phyloP scores from a whole-genome alignment of 2,329 filamentous ascomycete species.

The Gnomoniopsis smithogilvyi region DNA sequence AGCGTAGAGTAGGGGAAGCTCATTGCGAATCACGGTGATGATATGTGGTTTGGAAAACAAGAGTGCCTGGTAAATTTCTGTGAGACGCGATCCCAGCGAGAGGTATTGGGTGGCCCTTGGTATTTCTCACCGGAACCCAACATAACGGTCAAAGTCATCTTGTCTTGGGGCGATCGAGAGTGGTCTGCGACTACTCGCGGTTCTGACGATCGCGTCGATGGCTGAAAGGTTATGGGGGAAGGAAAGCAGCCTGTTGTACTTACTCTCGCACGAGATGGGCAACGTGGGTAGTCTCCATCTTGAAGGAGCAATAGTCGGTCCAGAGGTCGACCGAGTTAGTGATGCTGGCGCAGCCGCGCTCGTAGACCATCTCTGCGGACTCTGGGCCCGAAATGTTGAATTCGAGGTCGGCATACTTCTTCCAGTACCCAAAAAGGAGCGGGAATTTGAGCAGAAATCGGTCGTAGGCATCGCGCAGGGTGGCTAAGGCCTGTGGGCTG shows the following conservation, averaged over 20 bases:
- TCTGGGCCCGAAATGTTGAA: slow-evolving; percentile 97
- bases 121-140: slow-evolving; percentile 65
- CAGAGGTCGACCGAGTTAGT: slow-evolving; percentile 93
- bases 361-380: slow-evolving; percentile 96
- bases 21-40: slow-evolving; percentile 31
- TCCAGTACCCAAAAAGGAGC: slow-evolving; percentile 97
- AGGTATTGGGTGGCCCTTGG: slow-evolving; percentile 52
- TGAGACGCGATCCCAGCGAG: slow-evolving; percentile 61
- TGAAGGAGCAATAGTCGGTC: slow-evolving; percentile 97
- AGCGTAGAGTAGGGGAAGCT: slow-evolving; percentile 33
- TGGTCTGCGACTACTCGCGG: slow-evolving; percentile 38
- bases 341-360: slow-evolving; percentile 90
- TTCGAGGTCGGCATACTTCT: slow-evolving; percentile 97
- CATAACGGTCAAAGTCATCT: slow-evolving; percentile 24
- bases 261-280: slow-evolving; percentile 98
- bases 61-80: slow-evolving; percentile 61
- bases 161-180: slow-evolving; percentile 30
- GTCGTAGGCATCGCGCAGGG: slow-evolving; percentile 85
- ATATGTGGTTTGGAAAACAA: slow-evolving; percentile 34
- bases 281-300: slow-evolving; percentile 95
- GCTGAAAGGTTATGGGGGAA: slow-evolving; percentile 53
- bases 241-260: slow-evolving; percentile 70
- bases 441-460: slow-evolving; percentile 93
- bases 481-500: slow-evolving; percentile 85
- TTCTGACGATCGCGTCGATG: slow-evolving; percentile 16